phyloP scores from a whole-genome alignment of 1,139 yeast species.

The Taphrina deformans region DNA sequence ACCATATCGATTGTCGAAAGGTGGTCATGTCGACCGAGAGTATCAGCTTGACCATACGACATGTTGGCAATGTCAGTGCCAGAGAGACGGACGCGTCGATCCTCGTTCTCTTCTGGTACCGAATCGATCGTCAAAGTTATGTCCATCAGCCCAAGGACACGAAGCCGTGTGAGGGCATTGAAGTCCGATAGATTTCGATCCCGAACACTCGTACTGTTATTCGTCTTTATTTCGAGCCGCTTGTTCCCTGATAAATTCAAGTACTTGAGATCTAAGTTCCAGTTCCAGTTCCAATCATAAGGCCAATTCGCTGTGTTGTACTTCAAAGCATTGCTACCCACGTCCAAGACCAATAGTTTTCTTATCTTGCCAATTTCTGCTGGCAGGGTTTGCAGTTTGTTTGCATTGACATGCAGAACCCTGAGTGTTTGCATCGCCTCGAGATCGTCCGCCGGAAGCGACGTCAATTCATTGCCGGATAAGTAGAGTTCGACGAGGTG shows the following conservation, averaged over 20 bases:
- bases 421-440: conserved; percentile 61
- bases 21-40: conserved; percentile 66
- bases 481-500: conserved; percentile 67
- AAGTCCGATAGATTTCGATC: conserved; percentile 67
- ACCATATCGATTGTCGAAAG: conserved; percentile 82
- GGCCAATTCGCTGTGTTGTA: conserved; percentile 93
- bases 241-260: conserved; percentile 91
- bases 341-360: conserved; percentile 73
- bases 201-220: conserved; percentile 48
- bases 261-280: conserved; percentile 71
- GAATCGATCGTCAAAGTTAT: conserved; percentile 80
- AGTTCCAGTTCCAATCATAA: conserved; percentile 97
- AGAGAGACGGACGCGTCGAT: conserved; percentile 85
- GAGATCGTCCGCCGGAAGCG: conserved; percentile 82
- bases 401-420: conserved; percentile 72
- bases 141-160: conserved; percentile 85
- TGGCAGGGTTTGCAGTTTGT: conserved; percentile 82
- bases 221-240: conserved; percentile 77
- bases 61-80: conserved; percentile 77
- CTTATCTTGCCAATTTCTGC: conserved; percentile 76
- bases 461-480: conserved; percentile 78
- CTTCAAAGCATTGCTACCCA: conserved; percentile 85
- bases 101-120: conserved; percentile 84
- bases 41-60: conserved; percentile 86
- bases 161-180: conserved; percentile 66